phyloP scores from a whole-genome alignment of 768 basidiomycete genomes.

The Termitomyces bulborhizus region DNA sequence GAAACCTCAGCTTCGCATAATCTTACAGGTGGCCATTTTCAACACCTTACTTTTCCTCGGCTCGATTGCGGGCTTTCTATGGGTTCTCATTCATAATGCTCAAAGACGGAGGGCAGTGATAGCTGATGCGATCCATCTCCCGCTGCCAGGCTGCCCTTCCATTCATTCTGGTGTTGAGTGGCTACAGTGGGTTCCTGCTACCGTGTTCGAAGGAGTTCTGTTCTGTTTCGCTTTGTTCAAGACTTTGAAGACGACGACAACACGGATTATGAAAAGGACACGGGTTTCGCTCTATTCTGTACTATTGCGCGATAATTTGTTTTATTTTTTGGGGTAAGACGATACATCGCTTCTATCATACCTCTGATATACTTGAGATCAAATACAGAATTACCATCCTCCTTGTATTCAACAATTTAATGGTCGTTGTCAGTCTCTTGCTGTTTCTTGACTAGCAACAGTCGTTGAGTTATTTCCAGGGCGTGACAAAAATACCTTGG shows the following conservation, averaged over 20 bases:
- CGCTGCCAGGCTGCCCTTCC: conserved; percentile 22
- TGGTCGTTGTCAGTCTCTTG: conserved; percentile 29
- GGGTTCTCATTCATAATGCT: conserved; percentile 33
- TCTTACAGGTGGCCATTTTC: conserved; percentile 28
- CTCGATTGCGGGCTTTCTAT: conserved; percentile 36
- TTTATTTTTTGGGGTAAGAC: conserved; percentile 37
- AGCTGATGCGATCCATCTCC: conserved; percentile 26
- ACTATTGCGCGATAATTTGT: conserved; percentile 36
- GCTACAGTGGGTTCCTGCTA: conserved; percentile 13
- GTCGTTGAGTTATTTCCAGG: conserved; percentile 17
- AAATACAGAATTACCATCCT: conserved; percentile 28
- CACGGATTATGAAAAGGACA: conserved; percentile 18
- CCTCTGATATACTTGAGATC: background rate
- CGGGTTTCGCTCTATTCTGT: conserved; percentile 25
- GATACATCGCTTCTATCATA: background rate
- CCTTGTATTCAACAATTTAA: conserved; percentile 39
- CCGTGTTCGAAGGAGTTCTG: conserved; percentile 32
- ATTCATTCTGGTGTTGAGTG: conserved; percentile 11
- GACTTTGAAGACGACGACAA: conserved; percentile 19
- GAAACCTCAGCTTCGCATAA: background rate
- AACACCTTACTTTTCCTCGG: conserved; percentile 32
- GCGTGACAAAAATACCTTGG: conserved; percentile 40
- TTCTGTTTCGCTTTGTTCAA: conserved; percentile 35
- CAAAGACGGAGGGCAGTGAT: conserved; percentile 29
- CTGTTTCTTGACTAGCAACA: background rate